Base-by-base conservation (phyloP, 1,284 basidiomycete genomes). In the Ganoderma leucocontextum region DNA sequence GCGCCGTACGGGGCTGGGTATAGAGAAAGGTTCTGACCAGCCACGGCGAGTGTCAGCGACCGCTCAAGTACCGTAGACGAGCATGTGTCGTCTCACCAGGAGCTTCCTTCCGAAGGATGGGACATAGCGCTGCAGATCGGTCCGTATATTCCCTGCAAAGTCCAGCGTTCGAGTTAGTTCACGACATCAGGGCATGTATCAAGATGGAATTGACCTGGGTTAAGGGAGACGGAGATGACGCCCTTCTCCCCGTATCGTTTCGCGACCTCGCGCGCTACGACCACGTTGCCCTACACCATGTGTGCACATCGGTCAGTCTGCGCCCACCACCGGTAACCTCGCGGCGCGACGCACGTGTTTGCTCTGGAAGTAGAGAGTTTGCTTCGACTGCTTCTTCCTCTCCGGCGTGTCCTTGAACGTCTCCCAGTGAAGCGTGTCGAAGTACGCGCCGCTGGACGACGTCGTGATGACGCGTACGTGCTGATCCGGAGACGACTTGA, bases 381-480 rank as follows among this genome's bases (percentile, higher is more conserved):
- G 71, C 39, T 69, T 68, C 25, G 69, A 66, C 2, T 78, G 57
- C 63, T 78, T 77, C 67, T 66, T 77, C 3, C 81, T 70, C 35
- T 62, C 73, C 1, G 75, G 73, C 1, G 74, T 74, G 39, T 78
- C 79, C 29, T 64, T 68, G 58, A 82, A 70, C 4, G 78, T 76
- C 0, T 79, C 78, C 60, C 63, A 80, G 55, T 78, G 62, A 36
- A 82, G 38, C 8, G 63, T 71, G 4, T 78, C 77, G 7, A 75
- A 19, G 25, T 76, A 73, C 61, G 82, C 70, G 9, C 65, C 78
- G 13, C 66, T 66, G 0, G 85, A 86, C 0, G 83, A 79, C 5
- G 82, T 81, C 52, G 78, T 77, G 66, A 87, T 76, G 44, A 88
- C 75, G 35, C 86, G 80, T 1, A 81, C 74, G n/a, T 83, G 82